phyloP scores from a whole-genome alignment of 345 rosid genomes.

The Citrus trifoliata region DNA sequence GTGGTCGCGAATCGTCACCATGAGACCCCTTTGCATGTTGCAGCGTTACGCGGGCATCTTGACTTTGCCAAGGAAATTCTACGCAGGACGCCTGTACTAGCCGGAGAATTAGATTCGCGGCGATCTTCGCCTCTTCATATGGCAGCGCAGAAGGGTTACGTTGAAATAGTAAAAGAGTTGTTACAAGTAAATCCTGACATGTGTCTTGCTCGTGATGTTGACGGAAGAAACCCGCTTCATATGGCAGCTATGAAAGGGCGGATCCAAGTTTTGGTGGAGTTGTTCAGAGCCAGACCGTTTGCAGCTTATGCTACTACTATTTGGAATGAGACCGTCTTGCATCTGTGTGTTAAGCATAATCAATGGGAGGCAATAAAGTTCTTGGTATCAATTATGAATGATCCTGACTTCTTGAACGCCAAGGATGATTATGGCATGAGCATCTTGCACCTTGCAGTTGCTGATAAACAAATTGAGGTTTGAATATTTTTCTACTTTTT shows the following conservation, averaged over 20 bases:
- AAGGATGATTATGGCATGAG: conserved; percentile 25
- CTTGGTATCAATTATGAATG: conserved; percentile 12
- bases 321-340: conserved; percentile 20
- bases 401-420: conserved; percentile 15
- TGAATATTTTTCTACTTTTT: too few relatives aligned
- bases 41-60: conserved; percentile 22
- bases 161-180: conserved; percentile 21
- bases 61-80: conserved; percentile 17
- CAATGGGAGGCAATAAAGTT: conserved; percentile 24
- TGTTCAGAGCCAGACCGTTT: conserved; percentile 18
- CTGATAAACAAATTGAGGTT: conserved; percentile 27
- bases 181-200: conserved; percentile 15
- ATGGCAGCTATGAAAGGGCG: conserved; percentile 25
- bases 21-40: conserved; percentile 15
- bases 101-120: conserved; percentile 3
- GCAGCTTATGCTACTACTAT: conserved; percentile 5
- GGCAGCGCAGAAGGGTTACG: conserved; percentile 21
- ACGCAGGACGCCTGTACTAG: conserved; percentile 13
- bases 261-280: conserved; percentile 9
- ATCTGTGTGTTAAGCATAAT: conserved; percentile 22
- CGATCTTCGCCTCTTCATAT: conserved; percentile 24
- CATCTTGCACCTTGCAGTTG: conserved; percentile 26
- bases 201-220: conserved; percentile 13
- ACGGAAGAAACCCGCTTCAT: conserved; percentile 29
- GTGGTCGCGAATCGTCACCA: neutral